Evolutionary conservation across 352 stramenopile species (phyloP).

Genomic region (Globisporangium solare): DNA sequence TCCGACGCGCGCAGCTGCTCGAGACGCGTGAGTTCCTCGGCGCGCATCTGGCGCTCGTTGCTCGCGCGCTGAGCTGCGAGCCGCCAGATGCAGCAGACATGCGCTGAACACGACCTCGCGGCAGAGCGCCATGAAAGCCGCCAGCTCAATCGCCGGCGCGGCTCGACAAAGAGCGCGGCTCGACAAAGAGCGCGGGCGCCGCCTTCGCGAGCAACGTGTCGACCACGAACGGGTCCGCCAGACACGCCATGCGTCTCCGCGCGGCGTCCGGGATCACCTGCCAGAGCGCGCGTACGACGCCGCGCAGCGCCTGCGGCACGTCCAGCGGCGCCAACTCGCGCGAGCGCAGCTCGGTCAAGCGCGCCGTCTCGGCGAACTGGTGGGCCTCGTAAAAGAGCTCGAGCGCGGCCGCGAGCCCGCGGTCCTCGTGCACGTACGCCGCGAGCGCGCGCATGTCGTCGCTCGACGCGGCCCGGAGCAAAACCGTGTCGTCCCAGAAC

Average conservation of each 20-base stretch:
- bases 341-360: conserved; percentile 67
- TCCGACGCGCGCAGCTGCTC: conserved; percentile 28
- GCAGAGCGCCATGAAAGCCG: conserved; percentile 49
- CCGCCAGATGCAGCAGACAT: conserved; percentile 42
- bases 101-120: conserved; percentile 57
- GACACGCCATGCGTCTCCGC: conserved; percentile 42
- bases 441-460: conserved; percentile 37
- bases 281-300: conserved; percentile 58
- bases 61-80: conserved; percentile 21
- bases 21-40: conserved; percentile 29
- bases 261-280: conserved; percentile 40
- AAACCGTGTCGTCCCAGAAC: conserved; percentile 72
- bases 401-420: conserved; percentile 36
- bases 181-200: conserved; percentile 29
- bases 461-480: conserved; percentile 47
- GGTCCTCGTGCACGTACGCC: conserved; percentile 41
- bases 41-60: conserved; percentile 17
- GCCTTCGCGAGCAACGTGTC: conserved; percentile 52
- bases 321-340: conserved; percentile 29
- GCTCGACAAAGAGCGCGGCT: too few relatives aligned
- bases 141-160: conserved; percentile 50
- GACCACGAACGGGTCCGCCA: conserved; percentile 60
- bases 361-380: conserved; percentile 67
- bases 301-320: conserved; percentile 29
- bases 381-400: conserved; percentile 77